Conservation (phyloP, 768 basidiomycete species). For the Agaricus sinodeliciosus region DNA sequence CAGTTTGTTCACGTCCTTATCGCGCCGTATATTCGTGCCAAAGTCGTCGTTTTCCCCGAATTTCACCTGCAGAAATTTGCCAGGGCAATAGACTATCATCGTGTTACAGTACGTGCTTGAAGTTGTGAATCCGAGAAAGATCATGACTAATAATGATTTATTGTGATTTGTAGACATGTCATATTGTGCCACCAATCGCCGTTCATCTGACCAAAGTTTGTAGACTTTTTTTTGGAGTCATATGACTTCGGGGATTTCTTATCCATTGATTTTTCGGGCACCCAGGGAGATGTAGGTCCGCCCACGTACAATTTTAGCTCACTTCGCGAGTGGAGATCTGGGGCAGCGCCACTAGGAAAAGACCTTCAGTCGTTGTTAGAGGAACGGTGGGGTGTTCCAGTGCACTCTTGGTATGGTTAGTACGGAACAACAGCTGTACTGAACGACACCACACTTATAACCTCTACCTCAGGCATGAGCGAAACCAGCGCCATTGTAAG, state of each 20-base stretch:
- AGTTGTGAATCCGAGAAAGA: too few relatives aligned
- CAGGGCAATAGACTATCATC: not conserved
- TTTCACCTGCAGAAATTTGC: conserved; percentile 1
- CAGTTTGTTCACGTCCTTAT: not conserved
- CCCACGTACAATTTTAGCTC: not conserved
- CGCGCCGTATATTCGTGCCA: not conserved
- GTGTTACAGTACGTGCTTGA: not conserved
- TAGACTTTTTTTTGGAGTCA: not conserved
- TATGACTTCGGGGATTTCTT: not conserved
- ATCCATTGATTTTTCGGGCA: too few relatives aligned
- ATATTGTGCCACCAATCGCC: conserved; percentile 1
- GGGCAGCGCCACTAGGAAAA: conserved; percentile 1
- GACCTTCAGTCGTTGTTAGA: conserved; percentile 1
- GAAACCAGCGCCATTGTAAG: conserved; percentile 4
- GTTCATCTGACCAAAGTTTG: conserved; percentile 2
- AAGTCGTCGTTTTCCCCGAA: not conserved
- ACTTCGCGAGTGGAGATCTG: conserved; percentile 1
- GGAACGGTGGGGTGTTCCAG: not conserved
- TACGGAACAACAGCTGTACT: not conserved
- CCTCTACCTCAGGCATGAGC: not conserved
- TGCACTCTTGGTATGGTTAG: conserved; percentile 4
- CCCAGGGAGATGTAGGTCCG: not conserved
- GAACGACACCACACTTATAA: too few relatives aligned
- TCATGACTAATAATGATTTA: too few relatives aligned
- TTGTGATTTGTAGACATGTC: not conserved